Evolutionary conservation across 345 rosid genomes (phyloP).

Genomic region (Raphanus raphanistrum): DNA sequence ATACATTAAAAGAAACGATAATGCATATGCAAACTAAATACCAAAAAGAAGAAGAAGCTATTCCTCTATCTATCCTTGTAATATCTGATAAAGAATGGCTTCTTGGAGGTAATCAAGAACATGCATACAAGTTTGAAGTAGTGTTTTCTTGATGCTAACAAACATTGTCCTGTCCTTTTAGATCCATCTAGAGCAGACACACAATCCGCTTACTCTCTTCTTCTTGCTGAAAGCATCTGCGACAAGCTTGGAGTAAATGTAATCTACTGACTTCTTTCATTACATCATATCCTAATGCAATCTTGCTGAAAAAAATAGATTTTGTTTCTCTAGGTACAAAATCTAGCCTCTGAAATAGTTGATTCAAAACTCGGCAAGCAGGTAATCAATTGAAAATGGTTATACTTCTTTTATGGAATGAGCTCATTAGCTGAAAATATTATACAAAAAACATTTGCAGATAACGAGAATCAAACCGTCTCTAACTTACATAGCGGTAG

Average conservation of each 20-base stretch:
- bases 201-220: conserved; percentile 83
- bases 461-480: conserved; percentile 81
- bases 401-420: background rate
- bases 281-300: background rate
- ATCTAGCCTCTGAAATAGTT: conserved; percentile 88
- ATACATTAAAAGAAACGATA: conserved; percentile 66
- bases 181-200: conserved; percentile 94
- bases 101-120: conserved; percentile 59
- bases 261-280: conserved; percentile 7
- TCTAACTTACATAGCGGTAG: conserved; percentile 80
- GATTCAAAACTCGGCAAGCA: conserved; percentile 94
- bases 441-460: conserved; percentile 43
- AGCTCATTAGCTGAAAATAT: background rate
- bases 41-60: conserved; percentile 46
- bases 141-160: background rate
- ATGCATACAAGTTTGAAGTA: conserved; percentile 9
- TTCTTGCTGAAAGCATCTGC: conserved; percentile 93
- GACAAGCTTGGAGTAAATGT: conserved; percentile 80
- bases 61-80: conserved; percentile 76
- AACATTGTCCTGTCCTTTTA: conserved; percentile 38
- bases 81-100: conserved; percentile 86
- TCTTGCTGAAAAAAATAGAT: background rate
- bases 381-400: conserved; percentile 42
- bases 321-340: conserved; percentile 62
- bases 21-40: conserved; percentile 50